Percentiles rank a stretch among this genome's conserved stretches.
Evolutionary conservation across 495 filamentous ascomycete species (phyloP).

Genomic region (Chaetomium cochliodes): DNA sequence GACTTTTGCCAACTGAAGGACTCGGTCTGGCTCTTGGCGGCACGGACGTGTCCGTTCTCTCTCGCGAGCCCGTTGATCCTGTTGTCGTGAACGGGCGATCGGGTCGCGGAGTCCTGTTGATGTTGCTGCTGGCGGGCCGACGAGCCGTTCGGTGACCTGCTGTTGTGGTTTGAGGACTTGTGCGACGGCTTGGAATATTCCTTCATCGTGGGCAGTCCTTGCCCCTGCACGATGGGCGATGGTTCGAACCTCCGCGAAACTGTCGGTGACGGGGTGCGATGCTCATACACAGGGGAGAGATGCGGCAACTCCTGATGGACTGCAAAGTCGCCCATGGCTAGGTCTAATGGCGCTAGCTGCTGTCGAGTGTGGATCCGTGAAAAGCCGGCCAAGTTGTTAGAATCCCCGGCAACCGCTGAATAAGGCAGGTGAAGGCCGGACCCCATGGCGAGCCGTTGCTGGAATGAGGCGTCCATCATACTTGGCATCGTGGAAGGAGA

Average conservation of each 20-base stretch:
- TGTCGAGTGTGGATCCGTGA: constrained; percentile 38
- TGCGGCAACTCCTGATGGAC: constrained; percentile 43
- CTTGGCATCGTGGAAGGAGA: constrained; percentile 24
- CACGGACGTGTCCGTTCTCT: constrained; percentile 50
- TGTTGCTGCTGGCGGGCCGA: constrained; percentile 28
- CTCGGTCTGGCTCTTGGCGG: constrained; percentile 52
- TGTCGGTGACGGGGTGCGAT: constrained; percentile 52
- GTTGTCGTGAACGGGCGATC: constrained; percentile 33
- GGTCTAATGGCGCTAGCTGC: constrained; percentile 48
- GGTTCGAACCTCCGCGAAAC: constrained; percentile 41
- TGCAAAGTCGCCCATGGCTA: constrained; percentile 41
- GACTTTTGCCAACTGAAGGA: constrained; percentile 50
- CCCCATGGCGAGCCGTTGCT: constrained; percentile 35
- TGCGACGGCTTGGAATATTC: constrained; percentile 22
- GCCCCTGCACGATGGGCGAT: constrained; percentile 19
- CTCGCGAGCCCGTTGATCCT: constrained; percentile 38
- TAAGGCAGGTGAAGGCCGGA: constrained; percentile 28
- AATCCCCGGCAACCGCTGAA: constrained; percentile 20
- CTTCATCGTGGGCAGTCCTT: constrained; percentile 11
- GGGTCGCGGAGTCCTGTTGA: constrained; percentile 1
- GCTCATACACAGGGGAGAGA: constrained; percentile 57
- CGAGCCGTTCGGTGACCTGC: constrained; percentile 26
- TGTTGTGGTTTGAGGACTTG: constrained; percentile 23
- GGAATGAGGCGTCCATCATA: constrained; percentile 31
- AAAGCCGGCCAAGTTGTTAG: constrained; percentile 26